Conservation (phyloP, 1,284 basidiomycete genomes). For the Leccinum variabile region DNA sequence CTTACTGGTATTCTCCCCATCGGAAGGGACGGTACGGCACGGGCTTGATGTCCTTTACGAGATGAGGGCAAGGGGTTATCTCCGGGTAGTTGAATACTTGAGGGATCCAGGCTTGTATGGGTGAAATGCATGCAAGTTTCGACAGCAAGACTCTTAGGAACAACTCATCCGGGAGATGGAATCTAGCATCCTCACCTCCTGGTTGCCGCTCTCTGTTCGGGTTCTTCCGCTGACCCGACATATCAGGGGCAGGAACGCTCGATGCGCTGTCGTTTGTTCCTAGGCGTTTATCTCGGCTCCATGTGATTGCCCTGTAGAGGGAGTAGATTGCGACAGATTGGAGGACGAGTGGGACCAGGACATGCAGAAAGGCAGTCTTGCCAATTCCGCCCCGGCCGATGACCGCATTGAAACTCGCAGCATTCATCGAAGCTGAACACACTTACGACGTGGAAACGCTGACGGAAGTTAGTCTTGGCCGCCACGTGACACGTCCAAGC, state of each 20-base stretch:
- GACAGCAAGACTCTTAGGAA: not conserved
- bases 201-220: constrained; percentile 27
- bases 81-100: constrained; percentile 52
- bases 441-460: too few relatives aligned
- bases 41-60: constrained; percentile 48
- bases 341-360: constrained; percentile 20
- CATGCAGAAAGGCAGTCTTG: constrained; percentile 5
- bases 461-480: not conserved
- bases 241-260: not conserved
- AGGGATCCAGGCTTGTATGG: constrained; percentile 48
- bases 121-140: not conserved
- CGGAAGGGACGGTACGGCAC: constrained; percentile 66
- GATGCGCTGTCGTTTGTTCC: not conserved
- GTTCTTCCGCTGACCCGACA: constrained; percentile 2
- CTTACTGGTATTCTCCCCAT: constrained; percentile 67
- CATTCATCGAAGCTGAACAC: not conserved
- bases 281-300: constrained; percentile 7
- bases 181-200: constrained; percentile 25
- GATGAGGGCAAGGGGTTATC: constrained; percentile 42
- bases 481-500: too few relatives aligned
- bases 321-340: constrained; percentile 20
- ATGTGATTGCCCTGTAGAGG: constrained; percentile 15
- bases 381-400: not conserved
- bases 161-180: not conserved
- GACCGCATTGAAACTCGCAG: not conserved